Conservation (phyloP, 1,284 basidiomycete species). For the Ustilago crameri region DNA sequence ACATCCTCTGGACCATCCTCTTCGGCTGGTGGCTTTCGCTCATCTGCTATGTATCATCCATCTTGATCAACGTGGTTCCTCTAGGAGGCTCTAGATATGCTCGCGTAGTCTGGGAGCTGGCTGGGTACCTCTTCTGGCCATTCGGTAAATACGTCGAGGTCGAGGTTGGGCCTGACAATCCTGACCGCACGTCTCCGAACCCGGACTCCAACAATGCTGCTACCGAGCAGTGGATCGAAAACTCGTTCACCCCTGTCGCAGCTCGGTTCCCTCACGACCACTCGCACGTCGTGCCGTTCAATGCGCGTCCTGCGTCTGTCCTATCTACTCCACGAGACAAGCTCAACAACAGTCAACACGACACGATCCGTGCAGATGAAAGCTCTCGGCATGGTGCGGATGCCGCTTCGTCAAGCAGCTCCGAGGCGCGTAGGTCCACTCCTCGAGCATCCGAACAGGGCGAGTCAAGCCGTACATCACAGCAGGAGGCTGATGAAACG, state of each 20-base stretch:
- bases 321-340: constrained; percentile 25
- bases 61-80: constrained; percentile 78
- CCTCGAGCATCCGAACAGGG: constrained; percentile 30
- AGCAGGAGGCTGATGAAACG: constrained; percentile 43
- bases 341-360: constrained; percentile 33
- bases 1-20: constrained; percentile 87
- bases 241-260: constrained; percentile 57
- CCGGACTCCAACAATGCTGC: constrained; percentile 11
- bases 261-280: constrained; percentile 61
- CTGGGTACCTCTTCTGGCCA: constrained; percentile 97
- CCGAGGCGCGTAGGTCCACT: constrained; percentile 33
- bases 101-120: constrained; percentile 87
- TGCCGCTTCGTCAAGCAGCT: constrained; percentile 36
- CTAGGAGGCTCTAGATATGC: constrained; percentile 85
- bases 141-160: constrained; percentile 99
- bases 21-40: constrained; percentile 85
- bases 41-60: constrained; percentile 77
- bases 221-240: constrained; percentile 69
- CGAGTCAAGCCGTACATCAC: constrained; percentile 29
- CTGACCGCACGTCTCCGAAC: constrained; percentile 47
- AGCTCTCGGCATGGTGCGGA: constrained; percentile 17
- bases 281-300: constrained; percentile 51
- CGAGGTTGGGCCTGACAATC: constrained; percentile 67
- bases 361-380: constrained; percentile 26
- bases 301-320: constrained; percentile 39